phyloP scores from a whole-genome alignment of 2,329 filamentous ascomycete genomes.

The Colletotrichum sublineola region DNA sequence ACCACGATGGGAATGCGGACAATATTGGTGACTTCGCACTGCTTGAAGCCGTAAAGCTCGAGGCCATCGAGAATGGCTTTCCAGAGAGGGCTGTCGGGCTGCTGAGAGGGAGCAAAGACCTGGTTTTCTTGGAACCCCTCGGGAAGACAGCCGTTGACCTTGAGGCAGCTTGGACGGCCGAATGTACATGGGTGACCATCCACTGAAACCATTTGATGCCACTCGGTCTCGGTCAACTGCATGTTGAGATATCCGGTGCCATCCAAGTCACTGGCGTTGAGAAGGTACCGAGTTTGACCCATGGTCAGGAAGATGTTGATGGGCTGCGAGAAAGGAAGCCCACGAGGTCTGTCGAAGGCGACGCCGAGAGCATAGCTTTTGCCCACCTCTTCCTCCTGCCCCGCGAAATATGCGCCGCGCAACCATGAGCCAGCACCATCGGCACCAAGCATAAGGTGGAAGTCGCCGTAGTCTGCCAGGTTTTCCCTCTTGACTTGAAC shows the following conservation, averaged over 20 bases:
- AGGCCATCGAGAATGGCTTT: slow-evolving; percentile 52
- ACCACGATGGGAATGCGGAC: slow-evolving; percentile 54
- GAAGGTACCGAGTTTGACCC: slow-evolving; percentile 52
- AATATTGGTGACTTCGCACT: slow-evolving; percentile 52
- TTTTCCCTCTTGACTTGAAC: slow-evolving; percentile 48
- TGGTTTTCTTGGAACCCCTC: slow-evolving; percentile 48
- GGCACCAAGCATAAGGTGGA: slow-evolving; percentile 52
- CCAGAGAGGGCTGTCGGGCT: slow-evolving; percentile 49
- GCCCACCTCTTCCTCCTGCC: slow-evolving; percentile 52
- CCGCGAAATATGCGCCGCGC: slow-evolving; percentile 49
- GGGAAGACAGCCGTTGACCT: slow-evolving; percentile 47
- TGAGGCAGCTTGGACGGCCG: slow-evolving; percentile 50
- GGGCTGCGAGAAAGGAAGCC: slow-evolving; percentile 52
- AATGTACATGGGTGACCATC: slow-evolving; percentile 52
- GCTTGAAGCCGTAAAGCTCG: slow-evolving; percentile 53
- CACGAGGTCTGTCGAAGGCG: slow-evolving; percentile 50
- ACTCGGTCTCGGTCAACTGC: slow-evolving; percentile 53
- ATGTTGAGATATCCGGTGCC: slow-evolving; percentile 53
- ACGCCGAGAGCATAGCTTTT: slow-evolving; percentile 52
- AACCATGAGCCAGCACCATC: slow-evolving; percentile 54
- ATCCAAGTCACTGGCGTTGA: slow-evolving; percentile 52
- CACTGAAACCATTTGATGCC: slow-evolving; percentile 50
- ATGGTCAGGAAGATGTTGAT: slow-evolving; percentile 54
- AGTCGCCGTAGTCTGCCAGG: slow-evolving; percentile 50
- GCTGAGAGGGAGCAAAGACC: slow-evolving; percentile 50